Conservation (phyloP, 208 protist species). For the Vickermania ingenoplastis region DNA sequence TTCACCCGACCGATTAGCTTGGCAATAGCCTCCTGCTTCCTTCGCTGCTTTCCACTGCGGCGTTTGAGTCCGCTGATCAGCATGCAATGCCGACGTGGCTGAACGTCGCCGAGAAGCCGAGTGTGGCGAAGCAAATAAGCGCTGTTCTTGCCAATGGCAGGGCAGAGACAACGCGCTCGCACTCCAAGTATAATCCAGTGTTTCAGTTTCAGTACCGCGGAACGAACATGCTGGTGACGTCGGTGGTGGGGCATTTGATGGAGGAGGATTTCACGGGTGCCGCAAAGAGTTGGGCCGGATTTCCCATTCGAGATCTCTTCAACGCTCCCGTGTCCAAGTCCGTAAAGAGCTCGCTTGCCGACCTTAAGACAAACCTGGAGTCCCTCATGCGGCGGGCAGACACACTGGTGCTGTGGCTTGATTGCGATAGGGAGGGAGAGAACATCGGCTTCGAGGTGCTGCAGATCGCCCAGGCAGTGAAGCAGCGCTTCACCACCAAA, state of each 20-base stretch:
- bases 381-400: constrained; percentile 42
- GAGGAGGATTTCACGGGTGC: constrained; percentile 78
- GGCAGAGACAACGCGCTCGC: constrained; percentile 24
- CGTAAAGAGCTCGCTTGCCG: constrained; percentile 59
- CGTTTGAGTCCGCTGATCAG: no score
- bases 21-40: no score
- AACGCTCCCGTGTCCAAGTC: constrained; percentile 63
- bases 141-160: constrained; percentile 57
- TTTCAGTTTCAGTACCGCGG: constrained; percentile 70
- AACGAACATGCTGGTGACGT: constrained; percentile 92
- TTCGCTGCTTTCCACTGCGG: no score
- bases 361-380: constrained; percentile 75
- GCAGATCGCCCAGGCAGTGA: constrained; percentile 39
- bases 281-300: constrained; percentile 80
- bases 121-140: constrained; percentile 85
- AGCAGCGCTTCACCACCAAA: constrained; percentile 39
- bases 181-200: constrained; percentile 74
- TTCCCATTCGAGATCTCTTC: constrained; percentile 88
- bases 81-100: constrained; percentile 61
- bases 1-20: no score
- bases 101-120: constrained; percentile 95
- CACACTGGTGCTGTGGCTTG: constrained; percentile 91
- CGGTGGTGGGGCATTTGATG: constrained; percentile 95
- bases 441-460: constrained; percentile 98
- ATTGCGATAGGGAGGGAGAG: constrained; percentile 96